A percentile compares a stretch with the other conserved stretches of the same genome.
Evolutionary conservation across 2,329 filamentous ascomycete species (phyloP).

Genomic region (Aspergillus aculeatinus): DNA sequence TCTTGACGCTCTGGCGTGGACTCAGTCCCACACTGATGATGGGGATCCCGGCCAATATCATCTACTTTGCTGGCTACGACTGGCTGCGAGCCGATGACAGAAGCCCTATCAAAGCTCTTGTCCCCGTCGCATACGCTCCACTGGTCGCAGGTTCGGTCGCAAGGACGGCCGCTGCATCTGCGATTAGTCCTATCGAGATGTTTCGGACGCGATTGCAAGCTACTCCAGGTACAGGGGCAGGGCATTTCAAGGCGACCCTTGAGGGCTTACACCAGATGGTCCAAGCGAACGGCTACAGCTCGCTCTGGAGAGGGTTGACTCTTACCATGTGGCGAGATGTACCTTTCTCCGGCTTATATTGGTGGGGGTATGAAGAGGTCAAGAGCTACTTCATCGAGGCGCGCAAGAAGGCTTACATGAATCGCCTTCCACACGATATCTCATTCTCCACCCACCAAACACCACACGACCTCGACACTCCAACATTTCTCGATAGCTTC

Average conservation of each 20-base stretch:
- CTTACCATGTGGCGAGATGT: conserved; percentile 96
- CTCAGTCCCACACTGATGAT: conserved; percentile 92
- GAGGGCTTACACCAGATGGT: conserved; percentile 78
- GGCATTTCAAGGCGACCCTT: conserved; percentile 77
- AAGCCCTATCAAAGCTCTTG: conserved; percentile 67
- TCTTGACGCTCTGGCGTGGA: conserved; percentile 84
- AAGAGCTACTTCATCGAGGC: conserved; percentile 69
- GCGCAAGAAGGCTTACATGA: conserved; percentile 50
- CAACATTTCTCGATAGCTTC: conserved; percentile 86
- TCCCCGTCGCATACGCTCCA: conserved; percentile 72
- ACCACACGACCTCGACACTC: conserved; percentile 68
- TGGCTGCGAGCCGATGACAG: conserved; percentile 74
- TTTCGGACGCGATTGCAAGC: conserved; percentile 91
- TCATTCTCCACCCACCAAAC: conserved; percentile 33
- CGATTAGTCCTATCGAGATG: conserved; percentile 88
- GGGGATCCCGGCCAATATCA: conserved; percentile 93
- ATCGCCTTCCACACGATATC: conserved; percentile 17
- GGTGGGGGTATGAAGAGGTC: conserved; percentile 93
- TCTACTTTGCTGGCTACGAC: conserved; percentile 98
- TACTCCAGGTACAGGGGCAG: conserved; percentile 56
- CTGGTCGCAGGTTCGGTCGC: conserved; percentile 77
- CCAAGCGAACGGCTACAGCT: conserved; percentile 68
- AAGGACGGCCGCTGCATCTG: conserved; percentile 74
- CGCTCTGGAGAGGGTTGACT: conserved; percentile 85
- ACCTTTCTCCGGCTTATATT: conserved; percentile 94